These are phyloP conservation scores for Isatis tinctoria DNA, from an alignment of 345 rosid genomes.

Conservation along the genomic window DNA sequence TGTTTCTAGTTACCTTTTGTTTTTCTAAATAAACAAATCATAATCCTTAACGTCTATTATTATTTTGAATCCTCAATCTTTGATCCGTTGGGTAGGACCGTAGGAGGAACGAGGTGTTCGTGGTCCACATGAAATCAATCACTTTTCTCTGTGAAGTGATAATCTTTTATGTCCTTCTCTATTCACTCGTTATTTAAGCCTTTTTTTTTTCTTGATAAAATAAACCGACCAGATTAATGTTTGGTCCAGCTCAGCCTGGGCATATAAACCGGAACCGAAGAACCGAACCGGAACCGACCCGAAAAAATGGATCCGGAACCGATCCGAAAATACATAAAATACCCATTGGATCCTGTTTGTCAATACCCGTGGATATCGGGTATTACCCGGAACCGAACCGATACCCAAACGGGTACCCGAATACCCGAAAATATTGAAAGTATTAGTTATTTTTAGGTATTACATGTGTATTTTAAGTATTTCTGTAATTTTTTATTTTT, in stretches of 20 bases:
- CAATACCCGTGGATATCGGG: too few species aligned
- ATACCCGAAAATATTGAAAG: too few species aligned
- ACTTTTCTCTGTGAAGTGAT: not conserved
- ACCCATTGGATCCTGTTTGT: too few species aligned
- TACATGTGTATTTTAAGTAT: too few species aligned
- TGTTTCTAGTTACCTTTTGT: not conserved
- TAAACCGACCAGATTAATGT: not conserved
- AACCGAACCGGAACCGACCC: too few species aligned
- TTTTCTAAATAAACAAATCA: constrained; percentile 4
- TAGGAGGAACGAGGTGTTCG: not conserved
- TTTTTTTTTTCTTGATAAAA: not conserved
- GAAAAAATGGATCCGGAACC: too few species aligned
- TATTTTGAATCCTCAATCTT: not conserved
- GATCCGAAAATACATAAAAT: too few species aligned
- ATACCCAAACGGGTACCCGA: too few species aligned
- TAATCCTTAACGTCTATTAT: constrained; percentile 9
- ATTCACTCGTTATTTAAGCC: not conserved
- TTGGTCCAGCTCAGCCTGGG: not conserved
- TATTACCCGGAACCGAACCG: too few species aligned
- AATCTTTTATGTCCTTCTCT: not conserved
- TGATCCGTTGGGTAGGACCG: constrained; percentile 13
- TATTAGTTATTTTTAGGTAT: too few species aligned
- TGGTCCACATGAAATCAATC: constrained; percentile 20
- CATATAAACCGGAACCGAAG: too few species aligned
- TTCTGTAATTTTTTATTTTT: too few species aligned